phyloP scores from a whole-genome alignment of 305 asterid genomes.

The Fraxinus nigra region DNA sequence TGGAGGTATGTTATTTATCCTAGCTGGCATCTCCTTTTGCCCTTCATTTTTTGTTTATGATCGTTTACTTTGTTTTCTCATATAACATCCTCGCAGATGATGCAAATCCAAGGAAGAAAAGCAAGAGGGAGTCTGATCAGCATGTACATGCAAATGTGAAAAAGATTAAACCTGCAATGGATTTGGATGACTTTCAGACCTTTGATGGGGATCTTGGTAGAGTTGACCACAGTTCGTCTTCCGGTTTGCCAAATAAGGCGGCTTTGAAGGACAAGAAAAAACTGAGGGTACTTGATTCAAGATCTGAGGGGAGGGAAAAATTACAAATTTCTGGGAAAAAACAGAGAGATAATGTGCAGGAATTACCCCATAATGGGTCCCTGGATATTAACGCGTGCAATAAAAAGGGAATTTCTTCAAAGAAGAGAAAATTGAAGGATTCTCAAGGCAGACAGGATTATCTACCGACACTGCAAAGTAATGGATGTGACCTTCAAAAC shows the following conservation, averaged over 20 bases:
- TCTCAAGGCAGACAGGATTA: slow-evolving; percentile 30
- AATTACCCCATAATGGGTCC: slow-evolving; percentile 35
- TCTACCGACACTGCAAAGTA: slow-evolving; percentile 28
- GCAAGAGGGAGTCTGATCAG: slow-evolving; percentile 47
- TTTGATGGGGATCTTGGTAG: slow-evolving; percentile 33
- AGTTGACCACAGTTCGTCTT: slow-evolving; percentile 27
- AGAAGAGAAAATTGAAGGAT: slow-evolving; percentile 63
- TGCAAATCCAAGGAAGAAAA: slow-evolving; percentile 47
- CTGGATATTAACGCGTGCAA: slow-evolving; percentile 28
- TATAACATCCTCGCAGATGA: slow-evolving; percentile 54
- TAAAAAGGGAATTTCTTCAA: slow-evolving; percentile 33
- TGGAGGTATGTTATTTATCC: slow-evolving; percentile 48
- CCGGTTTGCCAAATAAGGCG: slow-evolving; percentile 35
- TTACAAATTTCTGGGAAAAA: slow-evolving; percentile 39
- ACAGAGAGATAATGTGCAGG: slow-evolving; percentile 36
- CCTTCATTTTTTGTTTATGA: slow-evolving; percentile 18
- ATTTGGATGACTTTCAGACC: slow-evolving; percentile 31
- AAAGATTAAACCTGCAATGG: slow-evolving; percentile 36
- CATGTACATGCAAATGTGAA: slow-evolving; percentile 38
- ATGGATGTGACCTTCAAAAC: slow-evolving; percentile 35
- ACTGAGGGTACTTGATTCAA: slow-evolving; percentile 34
- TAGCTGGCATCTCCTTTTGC: slow-evolving; percentile 24
- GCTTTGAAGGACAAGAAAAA: slow-evolving; percentile 39
- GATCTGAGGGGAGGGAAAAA: slow-evolving; percentile 34
- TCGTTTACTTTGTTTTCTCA: slow-evolving; percentile 26